Evolutionary conservation across 2,329 filamentous ascomycete genomes (phyloP).

Genomic region (Fusarium robinianum): DNA sequence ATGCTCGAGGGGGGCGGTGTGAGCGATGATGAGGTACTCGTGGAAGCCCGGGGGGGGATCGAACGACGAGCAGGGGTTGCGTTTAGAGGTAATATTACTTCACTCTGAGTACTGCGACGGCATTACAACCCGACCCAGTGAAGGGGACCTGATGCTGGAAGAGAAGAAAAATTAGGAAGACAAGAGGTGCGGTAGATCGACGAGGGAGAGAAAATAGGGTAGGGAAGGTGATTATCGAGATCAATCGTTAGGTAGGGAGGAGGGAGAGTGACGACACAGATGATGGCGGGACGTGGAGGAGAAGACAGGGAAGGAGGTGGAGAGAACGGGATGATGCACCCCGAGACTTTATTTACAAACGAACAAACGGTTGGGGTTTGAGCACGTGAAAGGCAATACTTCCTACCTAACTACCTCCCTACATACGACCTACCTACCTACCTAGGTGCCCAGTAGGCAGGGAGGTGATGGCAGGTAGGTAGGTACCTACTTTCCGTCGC

Average conservation of each 20-base stretch:
- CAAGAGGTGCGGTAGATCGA: too few relatives aligned
- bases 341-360: slow-evolving; percentile 1
- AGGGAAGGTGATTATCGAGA: slow-evolving; percentile 14
- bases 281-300: slow-evolving; percentile 10
- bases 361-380: slow-evolving; percentile 17
- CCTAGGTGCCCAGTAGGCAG: too few relatives aligned
- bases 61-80: slow-evolving; percentile 30
- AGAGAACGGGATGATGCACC: slow-evolving; percentile 1
- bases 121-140: slow-evolving; percentile 9
- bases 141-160: not conserved
- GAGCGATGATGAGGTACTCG: slow-evolving; percentile 15
- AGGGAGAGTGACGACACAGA: slow-evolving; percentile 19
- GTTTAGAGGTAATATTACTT: slow-evolving; percentile 14
- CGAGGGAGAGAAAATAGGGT: slow-evolving; percentile 18
- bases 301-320: not conserved
- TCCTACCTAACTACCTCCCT: too few relatives aligned
- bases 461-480: not conserved
- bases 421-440: too few relatives aligned
- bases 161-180: slow-evolving; percentile 7
- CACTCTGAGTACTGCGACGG: slow-evolving; percentile 6
- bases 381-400: slow-evolving; percentile 19
- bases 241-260: slow-evolving; percentile 11
- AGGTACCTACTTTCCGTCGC: too few relatives aligned
- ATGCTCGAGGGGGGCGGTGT: slow-evolving; percentile 11
- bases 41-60: slow-evolving; percentile 21